Evolutionary conservation across 2,329 filamentous ascomycete species (phyloP).

Genomic region (Penicillium sp.): DNA sequence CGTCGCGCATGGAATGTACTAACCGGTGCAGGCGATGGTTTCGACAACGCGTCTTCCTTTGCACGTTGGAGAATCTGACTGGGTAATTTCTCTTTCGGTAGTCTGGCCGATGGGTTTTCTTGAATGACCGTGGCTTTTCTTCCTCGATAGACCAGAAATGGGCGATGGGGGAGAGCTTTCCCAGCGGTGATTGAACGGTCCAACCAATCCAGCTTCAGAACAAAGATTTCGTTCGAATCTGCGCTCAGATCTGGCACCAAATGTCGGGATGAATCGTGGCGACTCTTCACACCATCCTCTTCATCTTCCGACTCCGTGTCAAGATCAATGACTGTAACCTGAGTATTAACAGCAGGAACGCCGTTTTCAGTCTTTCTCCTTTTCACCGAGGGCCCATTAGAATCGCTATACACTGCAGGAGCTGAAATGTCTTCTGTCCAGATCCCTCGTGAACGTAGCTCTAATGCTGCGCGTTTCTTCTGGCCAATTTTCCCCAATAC

Average conservation of each 20-base stretch:
- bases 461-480: slow-evolving; percentile 66
- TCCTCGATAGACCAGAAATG: slow-evolving; percentile 50
- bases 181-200: slow-evolving; percentile 43
- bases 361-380: background rate
- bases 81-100: slow-evolving; percentile 5
- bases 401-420: background rate
- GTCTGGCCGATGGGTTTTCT: background rate
- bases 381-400: slow-evolving; percentile 27
- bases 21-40: slow-evolving; percentile 6
- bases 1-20: slow-evolving; percentile 18
- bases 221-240: slow-evolving; percentile 38
- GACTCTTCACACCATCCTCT: slow-evolving; percentile 16
- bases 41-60: slow-evolving; percentile 42
- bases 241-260: slow-evolving; percentile 4
- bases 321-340: slow-evolving; percentile 25
- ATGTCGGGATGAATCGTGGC: slow-evolving; percentile 8
- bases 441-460: slow-evolving; percentile 64
- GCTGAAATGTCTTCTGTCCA: slow-evolving; percentile 37
- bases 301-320: slow-evolving; percentile 30
- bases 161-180: slow-evolving; percentile 41
- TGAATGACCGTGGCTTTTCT: slow-evolving; percentile 36
- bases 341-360: background rate
- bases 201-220: slow-evolving; percentile 53
- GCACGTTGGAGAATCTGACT: slow-evolving; percentile 50
- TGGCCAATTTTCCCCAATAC: slow-evolving; percentile 68